Percentiles rank a stretch among this genome's conserved stretches.
Evolutionary conservation across 257 asterid genomes (phyloP).

Genomic region (Penstemon newberryi): DNA sequence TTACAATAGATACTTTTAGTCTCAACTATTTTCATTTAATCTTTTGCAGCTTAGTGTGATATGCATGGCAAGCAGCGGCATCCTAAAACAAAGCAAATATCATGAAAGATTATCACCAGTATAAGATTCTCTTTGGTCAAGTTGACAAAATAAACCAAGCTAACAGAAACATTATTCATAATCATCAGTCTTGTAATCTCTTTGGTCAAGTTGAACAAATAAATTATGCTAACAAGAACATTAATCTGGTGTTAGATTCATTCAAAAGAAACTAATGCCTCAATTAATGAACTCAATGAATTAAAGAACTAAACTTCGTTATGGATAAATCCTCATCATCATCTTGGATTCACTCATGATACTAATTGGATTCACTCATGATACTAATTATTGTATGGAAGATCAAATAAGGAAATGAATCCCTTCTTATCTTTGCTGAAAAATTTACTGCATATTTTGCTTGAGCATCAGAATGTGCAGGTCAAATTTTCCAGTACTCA

Average conservation of each 20-base stretch:
- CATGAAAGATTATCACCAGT: neutral
- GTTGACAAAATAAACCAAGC: too few relatives aligned
- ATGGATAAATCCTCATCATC: neutral
- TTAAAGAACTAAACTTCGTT: neutral
- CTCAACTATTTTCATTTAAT: neutral
- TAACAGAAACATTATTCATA: too few relatives aligned
- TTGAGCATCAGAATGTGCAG: neutral
- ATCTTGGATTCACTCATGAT: neutral
- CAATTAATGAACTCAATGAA: conserved; percentile 3
- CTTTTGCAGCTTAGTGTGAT: conserved; percentile 1
- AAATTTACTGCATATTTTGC: neutral
- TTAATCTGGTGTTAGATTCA: neutral
- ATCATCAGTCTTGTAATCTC: conserved; percentile 3
- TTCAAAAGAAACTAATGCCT: neutral
- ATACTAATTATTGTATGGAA: too few relatives aligned
- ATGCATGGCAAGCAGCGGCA: neutral
- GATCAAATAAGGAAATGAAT: conserved; percentile 10
- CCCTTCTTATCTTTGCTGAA: neutral
- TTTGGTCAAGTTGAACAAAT: neutral
- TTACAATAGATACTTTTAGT: conserved; percentile 5
- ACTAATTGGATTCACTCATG: neutral
- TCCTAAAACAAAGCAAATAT: conserved; percentile 10
- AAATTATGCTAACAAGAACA: conserved; percentile 8
- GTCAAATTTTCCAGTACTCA: neutral
- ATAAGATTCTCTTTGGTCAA: too few relatives aligned